A percentile compares a stretch with the other conserved stretches of the same genome.
These are phyloP conservation scores for Gentiana dahurica DNA, from an alignment of 257 asterid genomes.

Conservation along the genomic window DNA sequence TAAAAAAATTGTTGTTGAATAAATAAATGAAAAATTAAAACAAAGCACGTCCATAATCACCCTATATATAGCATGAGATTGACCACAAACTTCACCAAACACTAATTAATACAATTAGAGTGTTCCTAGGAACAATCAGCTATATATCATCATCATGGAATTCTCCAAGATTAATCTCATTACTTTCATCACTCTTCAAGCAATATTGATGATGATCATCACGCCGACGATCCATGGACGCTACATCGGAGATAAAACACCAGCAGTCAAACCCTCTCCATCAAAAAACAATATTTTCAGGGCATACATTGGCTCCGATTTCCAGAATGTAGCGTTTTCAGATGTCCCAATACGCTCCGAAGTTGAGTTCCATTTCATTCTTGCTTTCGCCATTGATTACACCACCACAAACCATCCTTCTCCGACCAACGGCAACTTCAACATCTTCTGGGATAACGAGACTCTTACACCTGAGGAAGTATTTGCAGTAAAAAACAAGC, in stretches of 20 bases:
- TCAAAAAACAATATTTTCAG: conserved; percentile 17
- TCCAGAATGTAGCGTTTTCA: not conserved
- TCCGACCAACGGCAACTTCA: conserved; percentile 14
- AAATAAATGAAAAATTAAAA: too few species aligned
- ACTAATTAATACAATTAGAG: too few species aligned
- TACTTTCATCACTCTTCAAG: conserved; percentile 14
- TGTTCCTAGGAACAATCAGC: too few species aligned
- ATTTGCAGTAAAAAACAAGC: not conserved
- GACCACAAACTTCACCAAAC: too few species aligned
- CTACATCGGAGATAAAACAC: too few species aligned
- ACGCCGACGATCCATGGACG: not conserved
- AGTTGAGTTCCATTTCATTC: conserved; percentile 16
- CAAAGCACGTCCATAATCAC: too few species aligned
- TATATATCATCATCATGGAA: conserved; percentile 16
- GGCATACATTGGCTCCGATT: conserved; percentile 17
- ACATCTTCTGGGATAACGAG: conserved; percentile 10
- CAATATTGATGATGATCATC: conserved; percentile 1
- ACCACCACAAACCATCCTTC: conserved; percentile 1
- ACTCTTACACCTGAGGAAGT: conserved; percentile 12
- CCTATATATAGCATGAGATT: too few species aligned
- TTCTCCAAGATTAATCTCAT: conserved; percentile 9
- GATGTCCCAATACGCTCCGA: conserved; percentile 12
- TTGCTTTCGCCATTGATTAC: conserved; percentile 14
- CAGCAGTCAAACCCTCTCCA: conserved; percentile 1
- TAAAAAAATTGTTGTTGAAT: too few species aligned